Evolutionary conservation across 768 basidiomycete genomes (phyloP).

Genomic region (Russula sp.): DNA sequence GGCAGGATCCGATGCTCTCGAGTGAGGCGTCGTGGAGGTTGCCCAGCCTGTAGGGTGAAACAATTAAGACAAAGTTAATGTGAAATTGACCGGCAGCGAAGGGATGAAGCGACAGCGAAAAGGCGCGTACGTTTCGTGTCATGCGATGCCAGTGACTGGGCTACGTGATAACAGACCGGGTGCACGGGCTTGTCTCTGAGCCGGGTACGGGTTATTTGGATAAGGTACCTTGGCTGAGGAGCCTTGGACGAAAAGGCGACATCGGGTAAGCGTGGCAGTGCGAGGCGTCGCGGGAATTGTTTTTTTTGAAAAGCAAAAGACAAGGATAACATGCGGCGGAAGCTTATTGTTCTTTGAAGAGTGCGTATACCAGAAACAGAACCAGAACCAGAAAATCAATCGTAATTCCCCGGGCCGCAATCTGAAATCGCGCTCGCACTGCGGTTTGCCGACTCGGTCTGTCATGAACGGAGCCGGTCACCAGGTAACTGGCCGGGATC

Average conservation of each 20-base stretch:
- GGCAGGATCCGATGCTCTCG: constrained; percentile 77
- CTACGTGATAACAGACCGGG: neutral
- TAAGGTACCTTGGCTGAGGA: neutral
- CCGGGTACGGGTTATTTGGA: neutral
- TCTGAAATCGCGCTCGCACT: too few relatives aligned
- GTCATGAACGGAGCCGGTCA: constrained; percentile 5
- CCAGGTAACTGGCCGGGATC: constrained; percentile 11
- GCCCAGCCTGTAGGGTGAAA: constrained; percentile 56
- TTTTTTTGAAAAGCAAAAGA: constrained; percentile 11
- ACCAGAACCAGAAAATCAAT: neutral
- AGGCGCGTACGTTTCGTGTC: constrained; percentile 14
- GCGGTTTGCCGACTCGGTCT: too few relatives aligned
- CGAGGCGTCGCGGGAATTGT: constrained; percentile 13
- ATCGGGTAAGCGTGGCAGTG: neutral
- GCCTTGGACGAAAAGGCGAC: neutral
- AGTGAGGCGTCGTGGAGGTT: constrained; percentile 73
- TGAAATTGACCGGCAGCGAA: constrained; percentile 7
- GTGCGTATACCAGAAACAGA: neutral
- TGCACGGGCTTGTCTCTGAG: neutral
- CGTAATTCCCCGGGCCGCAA: neutral
- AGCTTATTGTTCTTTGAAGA: constrained; percentile 13
- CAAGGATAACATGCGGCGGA: constrained; percentile 16
- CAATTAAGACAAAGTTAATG: constrained; percentile 23
- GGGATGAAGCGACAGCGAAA: neutral
- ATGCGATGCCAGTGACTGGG: neutral